phyloP scores from a whole-genome alignment of 1,139 yeast species.

The Geotrichum phurueaensis region DNA sequence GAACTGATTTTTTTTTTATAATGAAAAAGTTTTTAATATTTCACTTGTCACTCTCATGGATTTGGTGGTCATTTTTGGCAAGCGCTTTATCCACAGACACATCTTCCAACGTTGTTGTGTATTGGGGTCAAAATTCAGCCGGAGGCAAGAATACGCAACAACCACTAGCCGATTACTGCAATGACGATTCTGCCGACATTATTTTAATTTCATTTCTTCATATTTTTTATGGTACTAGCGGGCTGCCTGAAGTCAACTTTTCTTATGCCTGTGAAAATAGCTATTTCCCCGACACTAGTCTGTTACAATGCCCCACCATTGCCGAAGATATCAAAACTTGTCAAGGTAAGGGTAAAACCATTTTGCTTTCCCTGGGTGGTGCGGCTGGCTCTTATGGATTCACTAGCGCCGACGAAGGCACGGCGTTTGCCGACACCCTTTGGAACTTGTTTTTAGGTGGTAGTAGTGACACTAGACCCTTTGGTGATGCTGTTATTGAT shows the following conservation, averaged over 20 bases:
- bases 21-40: neutral
- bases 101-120: conserved; percentile 58
- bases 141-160: conserved; percentile 45
- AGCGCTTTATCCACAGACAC: neutral
- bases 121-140: conserved; percentile 83
- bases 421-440: conserved; percentile 61
- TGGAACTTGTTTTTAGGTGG: conserved; percentile 90
- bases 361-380: conserved; percentile 83
- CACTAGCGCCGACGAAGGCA: conserved; percentile 53
- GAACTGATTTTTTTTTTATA: neutral
- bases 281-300: conserved; percentile 27
- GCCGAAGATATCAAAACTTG: conserved; percentile 71
- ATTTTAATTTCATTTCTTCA: conserved; percentile 65
- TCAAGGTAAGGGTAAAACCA: conserved; percentile 69
- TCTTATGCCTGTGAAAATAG: conserved; percentile 47
- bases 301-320: conserved; percentile 35
- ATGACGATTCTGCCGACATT: conserved; percentile 61
- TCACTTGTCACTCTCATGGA: neutral
- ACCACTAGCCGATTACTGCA: conserved; percentile 61
- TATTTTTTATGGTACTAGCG: conserved; percentile 47
- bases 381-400: conserved; percentile 78
- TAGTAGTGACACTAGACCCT: conserved; percentile 56
- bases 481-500: conserved; percentile 60
- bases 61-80: neutral
- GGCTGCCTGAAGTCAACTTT: conserved; percentile 51